These are phyloP conservation scores for Psidium guajava DNA, from an alignment of 345 rosid genomes.

Conservation along the genomic window DNA sequence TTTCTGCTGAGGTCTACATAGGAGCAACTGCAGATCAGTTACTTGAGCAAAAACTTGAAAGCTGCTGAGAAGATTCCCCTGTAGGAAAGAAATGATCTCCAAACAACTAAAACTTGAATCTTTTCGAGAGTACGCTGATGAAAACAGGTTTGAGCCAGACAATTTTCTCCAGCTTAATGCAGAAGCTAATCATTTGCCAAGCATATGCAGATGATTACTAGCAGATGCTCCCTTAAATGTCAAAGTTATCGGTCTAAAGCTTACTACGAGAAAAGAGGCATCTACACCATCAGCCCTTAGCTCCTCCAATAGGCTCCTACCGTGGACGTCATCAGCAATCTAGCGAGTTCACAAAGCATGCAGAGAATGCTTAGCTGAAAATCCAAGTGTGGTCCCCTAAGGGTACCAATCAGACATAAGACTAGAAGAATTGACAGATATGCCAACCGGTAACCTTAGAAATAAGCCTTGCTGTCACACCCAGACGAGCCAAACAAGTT, in stretches of 20 bases:
- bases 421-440: neutral
- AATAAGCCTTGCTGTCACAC: constrained; percentile 25
- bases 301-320: constrained; percentile 18
- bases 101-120: neutral
- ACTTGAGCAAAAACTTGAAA: neutral
- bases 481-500: constrained; percentile 33
- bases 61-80: neutral
- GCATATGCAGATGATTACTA: neutral
- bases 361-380: neutral
- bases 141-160: neutral
- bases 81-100: neutral
- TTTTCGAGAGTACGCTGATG: neutral
- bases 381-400: neutral
- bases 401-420: neutral
- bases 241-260: neutral
- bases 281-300: constrained; percentile 25
- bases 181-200: neutral
- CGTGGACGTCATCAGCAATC: constrained; percentile 27
- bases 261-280: constrained; percentile 26
- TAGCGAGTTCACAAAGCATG: neutral
- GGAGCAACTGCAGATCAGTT: neutral
- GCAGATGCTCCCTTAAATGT: neutral
- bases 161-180: neutral
- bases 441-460: constrained; percentile 13
- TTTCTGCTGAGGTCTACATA: neutral